These are phyloP conservation scores for Scheffersomyces coipomensis DNA, from an alignment of 805 yeast genomes.

Conservation along the genomic window DNA sequence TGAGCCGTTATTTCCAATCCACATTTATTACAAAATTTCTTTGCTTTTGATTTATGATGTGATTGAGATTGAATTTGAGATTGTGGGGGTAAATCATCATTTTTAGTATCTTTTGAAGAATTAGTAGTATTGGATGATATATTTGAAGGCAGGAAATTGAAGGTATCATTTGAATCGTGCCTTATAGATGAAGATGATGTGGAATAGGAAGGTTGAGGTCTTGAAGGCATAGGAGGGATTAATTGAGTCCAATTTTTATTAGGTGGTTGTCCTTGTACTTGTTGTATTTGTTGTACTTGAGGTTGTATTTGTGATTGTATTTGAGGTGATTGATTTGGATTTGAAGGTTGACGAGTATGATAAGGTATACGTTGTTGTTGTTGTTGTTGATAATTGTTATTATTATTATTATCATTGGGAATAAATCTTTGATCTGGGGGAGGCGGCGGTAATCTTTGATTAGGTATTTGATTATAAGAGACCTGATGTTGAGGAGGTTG, in stretches of 20 bases:
- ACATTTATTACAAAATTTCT: slow-evolving; percentile 35
- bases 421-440: too few relatives aligned
- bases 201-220: not conserved
- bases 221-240: slow-evolving; percentile 32
- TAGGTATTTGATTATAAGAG: not conserved
- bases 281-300: too few relatives aligned
- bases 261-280: not conserved
- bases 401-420: too few relatives aligned
- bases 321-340: too few relatives aligned
- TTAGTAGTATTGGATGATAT: not conserved
- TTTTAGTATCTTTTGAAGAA: not conserved
- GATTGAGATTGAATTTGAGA: slow-evolving; percentile 1
- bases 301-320: too few relatives aligned
- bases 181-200: slow-evolving; percentile 1
- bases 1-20: slow-evolving; percentile 52
- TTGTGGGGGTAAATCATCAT: too few relatives aligned
- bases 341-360: too few relatives aligned
- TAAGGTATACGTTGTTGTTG: too few relatives aligned
- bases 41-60: slow-evolving; percentile 7
- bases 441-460: not conserved
- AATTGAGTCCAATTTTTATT: slow-evolving; percentile 24
- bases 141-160: not conserved
- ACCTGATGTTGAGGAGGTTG: not conserved
- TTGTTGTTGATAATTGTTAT: too few relatives aligned
- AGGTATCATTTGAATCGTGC: slow-evolving; percentile 1